These are phyloP conservation scores for Saposhnikovia divaricata DNA, from an alignment of 129 eudicot genomes.

Conservation along the genomic window DNA sequence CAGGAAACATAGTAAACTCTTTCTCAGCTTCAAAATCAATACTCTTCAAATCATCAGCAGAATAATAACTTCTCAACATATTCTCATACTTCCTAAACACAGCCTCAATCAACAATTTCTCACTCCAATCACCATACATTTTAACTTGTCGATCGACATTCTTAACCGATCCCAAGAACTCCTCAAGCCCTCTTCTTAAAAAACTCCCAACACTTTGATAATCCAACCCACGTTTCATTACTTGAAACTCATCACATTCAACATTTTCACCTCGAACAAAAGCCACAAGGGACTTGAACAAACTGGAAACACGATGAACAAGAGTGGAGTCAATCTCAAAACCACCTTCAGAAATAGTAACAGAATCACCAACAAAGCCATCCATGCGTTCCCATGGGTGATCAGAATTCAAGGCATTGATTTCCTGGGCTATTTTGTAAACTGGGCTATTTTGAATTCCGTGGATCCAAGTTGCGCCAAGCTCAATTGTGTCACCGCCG, in stretches of 20 bases:
- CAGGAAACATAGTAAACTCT: constrained; percentile 69
- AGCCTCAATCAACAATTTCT: constrained; percentile 45
- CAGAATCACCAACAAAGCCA: constrained; percentile 38
- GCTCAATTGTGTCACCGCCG: constrained; percentile 74
- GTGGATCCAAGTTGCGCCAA: constrained; percentile 98
- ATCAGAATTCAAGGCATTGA: constrained; percentile 40
- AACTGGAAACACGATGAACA: constrained; percentile 44
- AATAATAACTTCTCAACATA: constrained; percentile 50
- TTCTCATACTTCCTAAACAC: constrained; percentile 63
- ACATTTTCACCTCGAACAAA: constrained; percentile 38
- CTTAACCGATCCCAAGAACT: constrained; percentile 35
- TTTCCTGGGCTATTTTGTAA: constrained; percentile 59
- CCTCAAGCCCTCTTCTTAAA: constrained; percentile 47
- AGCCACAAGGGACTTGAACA: constrained; percentile 48
- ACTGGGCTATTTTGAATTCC: constrained; percentile 85
- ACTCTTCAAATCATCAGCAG: constrained; percentile 49
- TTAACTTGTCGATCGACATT: constrained; percentile 8
- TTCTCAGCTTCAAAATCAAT: constrained; percentile 76
- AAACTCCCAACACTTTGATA: constrained; percentile 50
- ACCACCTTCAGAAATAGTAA: constrained; percentile 66
- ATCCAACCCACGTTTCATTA: constrained; percentile 10
- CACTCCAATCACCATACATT: constrained; percentile 34
- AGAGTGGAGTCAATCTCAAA: constrained; percentile 32
- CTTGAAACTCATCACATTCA: constrained; percentile 7
- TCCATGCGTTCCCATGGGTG: constrained; percentile 95